Conservation (phyloP, 352 stramenopile species). For the Pythium dissotocum region DNA sequence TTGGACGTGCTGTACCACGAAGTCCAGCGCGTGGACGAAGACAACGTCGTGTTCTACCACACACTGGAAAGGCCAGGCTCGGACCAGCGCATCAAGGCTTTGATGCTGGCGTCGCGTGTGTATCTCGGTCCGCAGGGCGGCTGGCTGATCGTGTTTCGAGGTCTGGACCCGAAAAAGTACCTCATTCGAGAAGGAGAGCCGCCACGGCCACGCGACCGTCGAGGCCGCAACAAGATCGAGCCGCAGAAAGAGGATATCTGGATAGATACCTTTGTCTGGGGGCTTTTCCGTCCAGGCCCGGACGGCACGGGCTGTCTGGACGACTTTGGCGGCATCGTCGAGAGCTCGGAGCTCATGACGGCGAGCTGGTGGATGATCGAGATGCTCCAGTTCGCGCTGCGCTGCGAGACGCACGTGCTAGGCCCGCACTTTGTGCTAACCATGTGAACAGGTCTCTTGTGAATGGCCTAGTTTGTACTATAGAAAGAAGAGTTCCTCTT, state of each 20-base stretch:
- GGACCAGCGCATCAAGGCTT: constrained; percentile 57
- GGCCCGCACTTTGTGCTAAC: constrained; percentile 40
- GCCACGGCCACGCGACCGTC: constrained; percentile 44
- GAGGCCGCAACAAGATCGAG: constrained; percentile 54
- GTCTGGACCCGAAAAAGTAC: constrained; percentile 56
- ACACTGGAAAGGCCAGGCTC: constrained; percentile 52
- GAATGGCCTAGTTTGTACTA: background rate
- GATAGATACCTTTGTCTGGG: constrained; percentile 76
- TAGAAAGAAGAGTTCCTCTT: background rate
- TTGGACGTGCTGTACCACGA: constrained; percentile 64
- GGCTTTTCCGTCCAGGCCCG: constrained; percentile 48
- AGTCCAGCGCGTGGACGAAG: constrained; percentile 56
- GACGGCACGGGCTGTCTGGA: constrained; percentile 46
- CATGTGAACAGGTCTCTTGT: constrained; percentile 8
- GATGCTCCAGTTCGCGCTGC: constrained; percentile 67
- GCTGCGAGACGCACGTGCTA: constrained; percentile 51
- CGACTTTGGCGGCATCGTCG: constrained; percentile 63
- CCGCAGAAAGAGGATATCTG: constrained; percentile 56
- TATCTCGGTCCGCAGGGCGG: constrained; percentile 42
- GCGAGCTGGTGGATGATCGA: constrained; percentile 72
- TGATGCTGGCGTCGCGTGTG: constrained; percentile 63
- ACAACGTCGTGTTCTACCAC: constrained; percentile 72
- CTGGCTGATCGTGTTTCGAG: constrained; percentile 54
- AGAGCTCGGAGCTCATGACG: constrained; percentile 54
- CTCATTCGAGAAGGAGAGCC: constrained; percentile 48